Evolutionary conservation across 2,329 filamentous ascomycete genomes (phyloP).

Genomic region (Tolypocladium ovalisporum): DNA sequence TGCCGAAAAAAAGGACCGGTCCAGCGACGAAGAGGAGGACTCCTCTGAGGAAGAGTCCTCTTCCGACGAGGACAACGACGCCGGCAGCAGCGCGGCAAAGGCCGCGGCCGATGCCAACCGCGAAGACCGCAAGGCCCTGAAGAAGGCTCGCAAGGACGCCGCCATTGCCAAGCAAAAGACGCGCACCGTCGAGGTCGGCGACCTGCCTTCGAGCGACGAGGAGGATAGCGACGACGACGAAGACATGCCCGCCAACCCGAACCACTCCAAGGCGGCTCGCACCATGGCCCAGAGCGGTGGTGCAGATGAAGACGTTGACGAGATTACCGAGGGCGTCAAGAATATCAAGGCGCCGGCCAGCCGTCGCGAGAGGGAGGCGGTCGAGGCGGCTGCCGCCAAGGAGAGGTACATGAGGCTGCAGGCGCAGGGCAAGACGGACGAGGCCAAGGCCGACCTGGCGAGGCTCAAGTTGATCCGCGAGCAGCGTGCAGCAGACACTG

Average conservation of each 20-base stretch:
- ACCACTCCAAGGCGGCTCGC: constrained; percentile 69
- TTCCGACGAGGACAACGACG: constrained; percentile 36
- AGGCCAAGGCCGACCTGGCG: constrained; percentile 82
- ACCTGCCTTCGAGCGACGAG: constrained; percentile 67
- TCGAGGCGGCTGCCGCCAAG: constrained; percentile 79
- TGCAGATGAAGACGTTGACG: constrained; percentile 27
- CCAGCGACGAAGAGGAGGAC: constrained; percentile 37
- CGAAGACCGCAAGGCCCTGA: constrained; percentile 76
- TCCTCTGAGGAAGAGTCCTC: constrained; percentile 24
- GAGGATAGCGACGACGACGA: constrained; percentile 45
- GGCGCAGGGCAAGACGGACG: constrained; percentile 90
- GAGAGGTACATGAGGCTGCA: constrained; percentile 88
- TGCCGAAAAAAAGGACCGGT: constrained; percentile 37
- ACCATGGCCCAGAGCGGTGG: constrained; percentile 34
- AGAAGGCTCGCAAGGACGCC: constrained; percentile 85
- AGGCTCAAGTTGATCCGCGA: constrained; percentile 73
- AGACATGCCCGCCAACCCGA: constrained; percentile 79
- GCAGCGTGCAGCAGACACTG: constrained; percentile 74
- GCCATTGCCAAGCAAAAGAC: constrained; percentile 69
- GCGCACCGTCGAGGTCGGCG: constrained; percentile 67
- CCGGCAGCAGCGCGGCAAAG: constrained; percentile 30
- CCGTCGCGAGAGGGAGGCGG: constrained; percentile 55
- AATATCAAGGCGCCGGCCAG: constrained; percentile 37
- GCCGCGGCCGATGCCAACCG: constrained; percentile 49
- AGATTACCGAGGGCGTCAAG: constrained; percentile 43